phyloP scores from a whole-genome alignment of 768 basidiomycete species.

The Xerocomellus chrysenteron region DNA sequence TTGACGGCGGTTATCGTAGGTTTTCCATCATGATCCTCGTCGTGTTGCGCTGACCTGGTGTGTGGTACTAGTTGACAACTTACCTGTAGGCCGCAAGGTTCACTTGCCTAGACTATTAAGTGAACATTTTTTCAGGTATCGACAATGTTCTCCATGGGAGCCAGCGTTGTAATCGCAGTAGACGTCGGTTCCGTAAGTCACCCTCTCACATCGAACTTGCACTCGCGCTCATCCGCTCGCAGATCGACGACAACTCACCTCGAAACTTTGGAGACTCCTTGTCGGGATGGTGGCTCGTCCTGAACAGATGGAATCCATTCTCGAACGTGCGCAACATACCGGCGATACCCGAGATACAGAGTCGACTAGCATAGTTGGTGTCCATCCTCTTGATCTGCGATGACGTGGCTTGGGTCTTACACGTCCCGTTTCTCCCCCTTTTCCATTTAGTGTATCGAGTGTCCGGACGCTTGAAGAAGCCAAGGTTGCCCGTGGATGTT shows the following conservation, averaged over 20 bases:
- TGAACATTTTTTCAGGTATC: slow-evolving; percentile 59
- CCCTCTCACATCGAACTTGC: background rate
- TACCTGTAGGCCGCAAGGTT: slow-evolving; percentile 60
- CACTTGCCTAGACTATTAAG: background rate
- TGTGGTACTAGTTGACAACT: slow-evolving; percentile 67
- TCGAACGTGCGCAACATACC: slow-evolving; percentile 75
- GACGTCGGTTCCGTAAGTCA: slow-evolving; percentile 84
- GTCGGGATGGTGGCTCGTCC: slow-evolving; percentile 93
- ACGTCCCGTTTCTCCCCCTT: background rate
- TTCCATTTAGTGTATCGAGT: slow-evolving; percentile 75
- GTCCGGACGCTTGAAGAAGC: slow-evolving; percentile 94
- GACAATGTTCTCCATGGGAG: slow-evolving; percentile 90
- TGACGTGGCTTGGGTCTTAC: slow-evolving; percentile 3
- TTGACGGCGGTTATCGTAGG: slow-evolving; percentile 87
- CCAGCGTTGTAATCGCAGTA: slow-evolving; percentile 85
- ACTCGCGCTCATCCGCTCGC: background rate
- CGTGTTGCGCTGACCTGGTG: slow-evolving; percentile 10
- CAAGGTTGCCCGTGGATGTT: slow-evolving; percentile 83
- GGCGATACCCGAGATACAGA: slow-evolving; percentile 90
- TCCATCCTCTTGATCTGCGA: background rate
- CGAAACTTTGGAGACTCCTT: slow-evolving; percentile 93
- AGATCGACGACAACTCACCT: slow-evolving; percentile 92
- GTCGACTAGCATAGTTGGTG: slow-evolving; percentile 90
- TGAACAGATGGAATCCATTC: slow-evolving; percentile 94
- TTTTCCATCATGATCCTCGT: slow-evolving; percentile 5